These are phyloP conservation scores for Triticum turgidum DNA, from an alignment of 176 grass and related monocot genomes.

Conservation along the genomic window DNA sequence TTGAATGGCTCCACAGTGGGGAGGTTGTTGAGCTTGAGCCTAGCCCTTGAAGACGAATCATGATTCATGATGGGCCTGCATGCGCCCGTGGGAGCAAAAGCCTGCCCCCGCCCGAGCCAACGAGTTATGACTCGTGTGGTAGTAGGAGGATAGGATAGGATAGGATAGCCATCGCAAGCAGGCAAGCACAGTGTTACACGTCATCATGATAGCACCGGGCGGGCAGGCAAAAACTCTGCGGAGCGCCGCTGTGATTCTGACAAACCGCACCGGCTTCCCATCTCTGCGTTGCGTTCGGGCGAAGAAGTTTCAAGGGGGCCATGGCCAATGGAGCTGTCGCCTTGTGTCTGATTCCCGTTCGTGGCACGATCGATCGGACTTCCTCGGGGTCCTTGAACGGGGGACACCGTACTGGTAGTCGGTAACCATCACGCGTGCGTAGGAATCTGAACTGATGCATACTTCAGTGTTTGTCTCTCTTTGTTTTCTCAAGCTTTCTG, in stretches of 20 bases:
- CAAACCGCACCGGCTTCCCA: neutral
- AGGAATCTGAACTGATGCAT: no score
- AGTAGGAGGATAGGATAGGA: neutral
- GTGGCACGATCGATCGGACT: neutral
- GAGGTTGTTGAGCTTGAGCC: neutral
- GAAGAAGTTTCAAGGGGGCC: slow-evolving; percentile 11
- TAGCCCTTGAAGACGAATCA: slow-evolving; percentile 25
- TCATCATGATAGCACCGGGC: neutral
- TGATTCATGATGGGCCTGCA: slow-evolving; percentile 39
- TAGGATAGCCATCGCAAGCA: neutral
- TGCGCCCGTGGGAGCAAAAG: slow-evolving; percentile 46
- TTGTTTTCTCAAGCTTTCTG: no score
- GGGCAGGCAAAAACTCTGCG: neutral
- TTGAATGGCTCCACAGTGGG: slow-evolving; percentile 13
- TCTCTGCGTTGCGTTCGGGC: neutral
- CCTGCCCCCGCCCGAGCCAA: neutral
- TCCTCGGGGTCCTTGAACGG: neutral
- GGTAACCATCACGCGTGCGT: no score
- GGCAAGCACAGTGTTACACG: no score
- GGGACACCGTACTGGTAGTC: neutral
- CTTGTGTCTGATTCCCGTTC: no score
- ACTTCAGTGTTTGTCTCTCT: no score
- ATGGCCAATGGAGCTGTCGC: no score
- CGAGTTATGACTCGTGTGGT: neutral
- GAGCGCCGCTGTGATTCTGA: slow-evolving; percentile 1